phyloP scores from a whole-genome alignment of 2,329 filamentous ascomycete species.

The Metarhizium rileyi region DNA sequence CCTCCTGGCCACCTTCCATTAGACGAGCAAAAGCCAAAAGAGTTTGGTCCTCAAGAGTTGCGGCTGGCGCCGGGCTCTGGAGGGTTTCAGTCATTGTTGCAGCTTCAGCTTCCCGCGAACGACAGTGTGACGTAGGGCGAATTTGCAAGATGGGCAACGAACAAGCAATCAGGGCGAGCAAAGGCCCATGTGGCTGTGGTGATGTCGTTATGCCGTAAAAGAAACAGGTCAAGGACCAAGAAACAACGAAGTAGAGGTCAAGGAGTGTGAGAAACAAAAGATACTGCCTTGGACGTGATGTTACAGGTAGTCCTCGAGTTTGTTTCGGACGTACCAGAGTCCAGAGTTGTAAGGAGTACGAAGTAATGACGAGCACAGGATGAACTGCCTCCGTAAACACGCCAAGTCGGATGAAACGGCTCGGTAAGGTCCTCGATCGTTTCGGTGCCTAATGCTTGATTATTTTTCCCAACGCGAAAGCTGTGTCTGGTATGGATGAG shows the following conservation, averaged over 20 bases:
- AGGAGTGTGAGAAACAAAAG: neutral
- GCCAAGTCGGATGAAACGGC: too few species aligned
- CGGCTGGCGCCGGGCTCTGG: constrained; percentile 19
- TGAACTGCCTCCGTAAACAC: neutral
- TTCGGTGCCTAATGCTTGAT: too few species aligned
- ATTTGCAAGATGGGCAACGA: neutral
- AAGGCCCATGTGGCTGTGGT: neutral
- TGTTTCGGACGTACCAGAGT: too few species aligned
- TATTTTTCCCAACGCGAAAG: neutral
- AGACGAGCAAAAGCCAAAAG: constrained; percentile 75
- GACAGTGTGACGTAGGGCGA: constrained; percentile 1
- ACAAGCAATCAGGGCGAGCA: too few species aligned
- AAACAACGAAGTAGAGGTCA: neutral
- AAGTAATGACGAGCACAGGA: neutral
- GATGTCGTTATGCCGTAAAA: neutral
- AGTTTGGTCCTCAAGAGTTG: constrained; percentile 50
- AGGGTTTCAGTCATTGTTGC: constrained; percentile 24
- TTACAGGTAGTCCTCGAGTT: too few species aligned
- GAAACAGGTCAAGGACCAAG: neutral
- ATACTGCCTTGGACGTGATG: neutral
- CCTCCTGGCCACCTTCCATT: constrained; percentile 84
- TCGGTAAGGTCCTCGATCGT: neutral
- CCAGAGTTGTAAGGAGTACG: too few species aligned
- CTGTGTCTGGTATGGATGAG: too few species aligned
- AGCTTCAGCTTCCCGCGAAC: neutral